These are phyloP conservation scores for Brassica carinata DNA, from an alignment of 345 rosid species.

Conservation along the genomic window DNA sequence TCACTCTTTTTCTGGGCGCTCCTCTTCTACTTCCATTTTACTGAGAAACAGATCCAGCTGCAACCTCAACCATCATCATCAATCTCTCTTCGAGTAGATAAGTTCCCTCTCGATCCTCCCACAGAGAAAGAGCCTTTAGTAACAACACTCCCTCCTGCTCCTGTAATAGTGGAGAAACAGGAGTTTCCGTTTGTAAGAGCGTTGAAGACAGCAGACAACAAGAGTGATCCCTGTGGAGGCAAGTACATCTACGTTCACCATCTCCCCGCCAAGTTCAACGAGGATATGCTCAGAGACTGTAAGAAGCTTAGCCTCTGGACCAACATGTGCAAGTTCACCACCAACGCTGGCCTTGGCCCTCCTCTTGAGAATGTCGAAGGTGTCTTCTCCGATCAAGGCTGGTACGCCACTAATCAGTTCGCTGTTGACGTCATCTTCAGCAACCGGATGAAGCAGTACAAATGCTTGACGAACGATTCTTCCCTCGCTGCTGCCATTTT, in stretches of 20 bases:
- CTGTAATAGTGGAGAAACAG: conserved; percentile 26
- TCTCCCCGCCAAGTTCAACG: conserved; percentile 77
- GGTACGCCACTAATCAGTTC: conserved; percentile 91
- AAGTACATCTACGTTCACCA: conserved; percentile 80
- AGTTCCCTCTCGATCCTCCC: conserved; percentile 38
- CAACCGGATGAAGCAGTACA: conserved; percentile 85
- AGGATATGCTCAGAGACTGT: conserved; percentile 84
- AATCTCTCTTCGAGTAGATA: conserved; percentile 33
- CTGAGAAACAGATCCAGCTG: conserved; percentile 45
- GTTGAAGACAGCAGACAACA: conserved; percentile 68
- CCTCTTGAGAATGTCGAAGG: conserved; percentile 79
- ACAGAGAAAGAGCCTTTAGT: conserved; percentile 29
- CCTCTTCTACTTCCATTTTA: conserved; percentile 68
- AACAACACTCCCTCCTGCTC: conserved; percentile 28
- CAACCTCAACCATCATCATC: conserved; percentile 38
- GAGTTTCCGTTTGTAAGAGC: conserved; percentile 63
- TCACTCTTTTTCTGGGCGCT: conserved; percentile 70
- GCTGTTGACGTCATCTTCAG: conserved; percentile 84
- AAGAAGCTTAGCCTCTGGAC: conserved; percentile 86
- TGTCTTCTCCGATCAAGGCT: conserved; percentile 75
- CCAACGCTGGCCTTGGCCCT: conserved; percentile 81
- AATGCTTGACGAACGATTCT: conserved; percentile 80
- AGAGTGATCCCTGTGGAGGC: conserved; percentile 84
- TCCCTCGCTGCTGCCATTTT: conserved; percentile 83
- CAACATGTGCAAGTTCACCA: conserved; percentile 86